These are phyloP conservation scores for Alternaria ethzedia DNA, from an alignment of 2,329 filamentous ascomycete genomes.

Conservation along the genomic window DNA sequence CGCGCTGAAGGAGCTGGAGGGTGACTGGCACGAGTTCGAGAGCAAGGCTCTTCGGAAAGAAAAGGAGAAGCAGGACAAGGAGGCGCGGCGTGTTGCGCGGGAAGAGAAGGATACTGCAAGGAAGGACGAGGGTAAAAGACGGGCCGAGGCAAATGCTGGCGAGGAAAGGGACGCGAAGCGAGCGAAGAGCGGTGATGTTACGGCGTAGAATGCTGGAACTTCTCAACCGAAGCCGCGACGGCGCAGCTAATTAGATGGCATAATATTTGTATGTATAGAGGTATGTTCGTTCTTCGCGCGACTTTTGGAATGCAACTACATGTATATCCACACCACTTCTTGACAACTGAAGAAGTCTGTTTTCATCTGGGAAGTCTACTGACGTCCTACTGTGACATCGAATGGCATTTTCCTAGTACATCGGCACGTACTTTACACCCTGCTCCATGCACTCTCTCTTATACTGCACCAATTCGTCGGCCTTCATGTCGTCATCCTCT, in stretches of 20 bases:
- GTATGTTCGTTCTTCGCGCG: neutral
- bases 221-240: neutral
- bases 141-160: constrained; percentile 37
- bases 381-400: too few relatives aligned
- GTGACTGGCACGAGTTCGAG: constrained; percentile 99
- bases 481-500: too few relatives aligned
- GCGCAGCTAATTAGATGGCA: neutral
- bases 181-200: constrained; percentile 31
- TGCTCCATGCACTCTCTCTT: too few relatives aligned
- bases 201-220: constrained; percentile 8
- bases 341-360: too few relatives aligned
- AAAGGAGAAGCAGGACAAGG: constrained; percentile 72
- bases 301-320: neutral
- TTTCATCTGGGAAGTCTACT: too few relatives aligned
- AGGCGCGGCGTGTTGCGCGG: constrained; percentile 53
- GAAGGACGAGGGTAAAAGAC: constrained; percentile 44
- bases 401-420: too few relatives aligned
- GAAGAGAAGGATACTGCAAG: constrained; percentile 32
- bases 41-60: constrained; percentile 93
- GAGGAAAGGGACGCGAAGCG: constrained; percentile 44
- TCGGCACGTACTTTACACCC: too few relatives aligned
- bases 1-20: constrained; percentile 82
- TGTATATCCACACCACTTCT: neutral
- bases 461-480: too few relatives aligned
- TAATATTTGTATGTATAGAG: neutral